A percentile compares a stretch with the other conserved stretches of the same genome.
These are phyloP conservation scores for Paraurostyla sp. DNA, from an alignment of 73 alveolate genomes.

Conservation along the genomic window DNA sequence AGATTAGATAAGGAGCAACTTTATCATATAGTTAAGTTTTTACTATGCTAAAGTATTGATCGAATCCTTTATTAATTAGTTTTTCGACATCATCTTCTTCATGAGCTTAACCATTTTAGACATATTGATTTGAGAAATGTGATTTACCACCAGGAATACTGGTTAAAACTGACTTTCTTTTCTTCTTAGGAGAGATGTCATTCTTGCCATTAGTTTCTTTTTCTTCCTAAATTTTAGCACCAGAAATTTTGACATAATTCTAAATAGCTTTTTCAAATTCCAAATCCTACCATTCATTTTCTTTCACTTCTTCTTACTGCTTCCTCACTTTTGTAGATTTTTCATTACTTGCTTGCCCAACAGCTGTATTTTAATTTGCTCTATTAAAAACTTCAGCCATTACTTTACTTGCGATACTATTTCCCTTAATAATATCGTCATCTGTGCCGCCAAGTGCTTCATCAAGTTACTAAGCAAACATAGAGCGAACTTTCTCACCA, in stretches of 20 bases:
- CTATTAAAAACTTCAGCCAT: not conserved
- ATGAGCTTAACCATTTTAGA: not conserved
- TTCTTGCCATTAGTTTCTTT: not conserved
- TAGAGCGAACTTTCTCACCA: not conserved
- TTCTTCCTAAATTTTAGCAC: not conserved
- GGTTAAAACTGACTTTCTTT: not conserved
- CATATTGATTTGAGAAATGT: not conserved
- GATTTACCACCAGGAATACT: not conserved
- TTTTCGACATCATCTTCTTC: constrained; percentile 35
- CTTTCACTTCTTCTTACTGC: not conserved
- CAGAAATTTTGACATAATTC: not conserved
- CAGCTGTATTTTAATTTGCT: not conserved
- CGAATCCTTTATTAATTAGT: constrained; percentile 3
- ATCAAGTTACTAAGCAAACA: not conserved
- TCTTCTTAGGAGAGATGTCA: not conserved
- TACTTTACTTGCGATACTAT: constrained; percentile 26
- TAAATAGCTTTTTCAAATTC: constrained; percentile 54
- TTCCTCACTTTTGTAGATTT: not conserved
- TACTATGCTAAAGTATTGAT: constrained; percentile 1
- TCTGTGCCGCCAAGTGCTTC: not conserved
- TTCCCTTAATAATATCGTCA: not conserved
- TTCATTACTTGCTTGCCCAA: not conserved
- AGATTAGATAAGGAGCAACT: not conserved
- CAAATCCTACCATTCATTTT: not conserved
- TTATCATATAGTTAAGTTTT: not conserved